Evolutionary conservation across 1,284 basidiomycete genomes (phyloP).

Genomic region (Anthracocystis panici-leucophaei): DNA sequence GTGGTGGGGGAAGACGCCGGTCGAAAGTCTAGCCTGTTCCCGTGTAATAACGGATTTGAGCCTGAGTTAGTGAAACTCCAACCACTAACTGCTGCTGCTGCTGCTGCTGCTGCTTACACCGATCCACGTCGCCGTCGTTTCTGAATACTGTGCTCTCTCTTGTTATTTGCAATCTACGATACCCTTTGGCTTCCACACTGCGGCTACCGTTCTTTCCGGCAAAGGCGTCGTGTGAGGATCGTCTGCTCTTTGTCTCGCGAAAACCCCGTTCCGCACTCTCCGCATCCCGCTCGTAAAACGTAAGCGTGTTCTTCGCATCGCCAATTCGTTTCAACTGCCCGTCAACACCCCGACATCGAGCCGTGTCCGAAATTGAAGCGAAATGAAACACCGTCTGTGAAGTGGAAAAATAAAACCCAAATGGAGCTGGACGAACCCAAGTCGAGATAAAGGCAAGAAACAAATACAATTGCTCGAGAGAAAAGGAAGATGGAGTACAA

Average conservation of each 20-base stretch:
- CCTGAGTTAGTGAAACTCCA: not conserved
- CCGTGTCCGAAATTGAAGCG: not conserved
- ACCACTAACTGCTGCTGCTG: not conserved
- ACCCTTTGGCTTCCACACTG: slow-evolving; percentile 2
- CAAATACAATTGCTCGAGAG: slow-evolving; percentile 26
- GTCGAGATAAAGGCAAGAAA: slow-evolving; percentile 6
- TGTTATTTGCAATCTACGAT: slow-evolving; percentile 20
- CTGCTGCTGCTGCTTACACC: too few relatives aligned
- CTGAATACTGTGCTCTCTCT: too few relatives aligned
- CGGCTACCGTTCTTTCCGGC: too few relatives aligned
- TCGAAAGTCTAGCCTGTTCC: slow-evolving; percentile 23
- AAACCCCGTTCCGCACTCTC: not conserved
- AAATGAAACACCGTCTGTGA: not conserved
- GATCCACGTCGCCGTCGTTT: too few relatives aligned
- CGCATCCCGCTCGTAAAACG: not conserved
- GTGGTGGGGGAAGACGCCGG: slow-evolving; percentile 37
- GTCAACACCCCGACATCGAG: too few relatives aligned
- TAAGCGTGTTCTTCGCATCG: not conserved
- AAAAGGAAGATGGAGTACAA: slow-evolving; percentile 5
- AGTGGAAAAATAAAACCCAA: not conserved
- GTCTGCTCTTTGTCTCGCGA: not conserved
- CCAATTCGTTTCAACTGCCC: too few relatives aligned
- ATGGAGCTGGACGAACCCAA: not conserved
- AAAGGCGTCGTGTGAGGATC: too few relatives aligned
- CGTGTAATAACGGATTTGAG: not conserved